phyloP scores from a whole-genome alignment of 208 protist species.

The Eutreptiella sp. region DNA sequence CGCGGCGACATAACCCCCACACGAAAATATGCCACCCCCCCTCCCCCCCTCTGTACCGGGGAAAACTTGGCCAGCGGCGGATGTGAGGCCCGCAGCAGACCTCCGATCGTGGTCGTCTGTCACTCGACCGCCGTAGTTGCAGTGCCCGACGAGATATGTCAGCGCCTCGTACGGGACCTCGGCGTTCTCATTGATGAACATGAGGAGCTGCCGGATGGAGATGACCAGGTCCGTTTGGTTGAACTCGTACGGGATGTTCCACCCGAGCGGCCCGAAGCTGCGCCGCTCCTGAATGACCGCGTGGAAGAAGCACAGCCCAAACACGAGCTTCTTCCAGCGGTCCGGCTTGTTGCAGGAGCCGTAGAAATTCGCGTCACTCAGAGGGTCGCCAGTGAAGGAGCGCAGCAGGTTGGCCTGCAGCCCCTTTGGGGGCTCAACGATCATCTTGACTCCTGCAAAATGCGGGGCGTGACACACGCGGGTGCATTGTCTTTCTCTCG shows the following conservation, averaged over 20 bases:
- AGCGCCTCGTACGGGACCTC: slow-evolving; percentile 85
- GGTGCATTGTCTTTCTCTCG: too few relatives aligned
- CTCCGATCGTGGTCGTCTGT: slow-evolving; percentile 86
- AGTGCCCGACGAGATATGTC: slow-evolving; percentile 80
- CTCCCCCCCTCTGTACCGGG: too few relatives aligned
- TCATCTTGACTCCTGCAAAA: slow-evolving; percentile 94
- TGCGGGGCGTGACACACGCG: too few relatives aligned
- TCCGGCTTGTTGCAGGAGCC: slow-evolving; percentile 62
- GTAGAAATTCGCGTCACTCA: slow-evolving; percentile 74
- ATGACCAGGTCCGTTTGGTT: slow-evolving; percentile 92
- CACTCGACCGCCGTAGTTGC: slow-evolving; percentile 85
- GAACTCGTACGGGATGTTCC: slow-evolving; percentile 95
- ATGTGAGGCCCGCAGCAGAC: too few relatives aligned
- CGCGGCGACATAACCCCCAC: too few relatives aligned
- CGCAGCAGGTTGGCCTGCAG: slow-evolving; percentile 90
- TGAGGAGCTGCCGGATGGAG: slow-evolving; percentile 86
- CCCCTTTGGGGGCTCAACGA: slow-evolving; percentile 95
- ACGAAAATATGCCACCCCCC: too few relatives aligned
- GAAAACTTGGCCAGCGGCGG: too few relatives aligned
- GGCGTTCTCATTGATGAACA: slow-evolving; percentile 85
- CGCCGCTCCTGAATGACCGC: slow-evolving; percentile 90
- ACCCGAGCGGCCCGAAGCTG: slow-evolving; percentile 90
- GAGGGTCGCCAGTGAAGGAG: slow-evolving; percentile 81
- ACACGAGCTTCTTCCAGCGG: slow-evolving; percentile 80
- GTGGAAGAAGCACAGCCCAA: slow-evolving; percentile 92